phyloP scores from a whole-genome alignment of 176 grass and related monocot species.

The Paspalum notatum region DNA sequence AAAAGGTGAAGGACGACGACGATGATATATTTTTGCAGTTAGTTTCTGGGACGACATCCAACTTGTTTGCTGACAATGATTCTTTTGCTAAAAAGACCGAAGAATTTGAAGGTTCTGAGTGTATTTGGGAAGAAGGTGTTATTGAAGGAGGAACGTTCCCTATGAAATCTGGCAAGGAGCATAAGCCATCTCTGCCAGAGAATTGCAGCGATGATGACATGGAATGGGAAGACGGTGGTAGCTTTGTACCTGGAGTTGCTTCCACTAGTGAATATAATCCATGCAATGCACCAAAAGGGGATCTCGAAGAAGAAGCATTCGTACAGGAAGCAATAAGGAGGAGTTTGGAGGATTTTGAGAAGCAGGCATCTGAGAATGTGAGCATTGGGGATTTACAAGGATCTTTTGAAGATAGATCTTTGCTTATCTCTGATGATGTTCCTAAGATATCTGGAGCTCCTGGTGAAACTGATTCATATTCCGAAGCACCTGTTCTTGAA shows the following conservation, averaged over 20 bases:
- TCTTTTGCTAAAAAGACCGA: conserved; percentile 37
- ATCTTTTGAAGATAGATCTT: conserved; percentile 37
- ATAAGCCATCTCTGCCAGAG: conserved; percentile 44
- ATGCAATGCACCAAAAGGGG: conserved; percentile 63
- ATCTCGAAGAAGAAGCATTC: conserved; percentile 80
- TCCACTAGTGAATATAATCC: conserved; percentile 53
- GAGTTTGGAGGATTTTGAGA: conserved; percentile 72
- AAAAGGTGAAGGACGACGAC: conserved; percentile 54
- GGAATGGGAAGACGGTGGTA: conserved; percentile 79
- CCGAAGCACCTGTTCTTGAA: conserved; percentile 23
- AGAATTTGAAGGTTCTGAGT: conserved; percentile 63
- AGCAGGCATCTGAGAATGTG: conserved; percentile 42
- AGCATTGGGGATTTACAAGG: conserved; percentile 27
- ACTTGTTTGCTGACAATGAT: conserved; percentile 36
- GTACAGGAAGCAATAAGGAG: conserved; percentile 92
- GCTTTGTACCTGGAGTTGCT: conserved; percentile 55
- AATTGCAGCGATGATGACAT: conserved; percentile 57
- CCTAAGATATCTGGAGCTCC: conserved; percentile 12
- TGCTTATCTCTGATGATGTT: conserved; percentile 38
- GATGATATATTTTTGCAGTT: conserved; percentile 86
- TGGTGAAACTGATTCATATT: conserved; percentile 14
- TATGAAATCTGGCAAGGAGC: conserved; percentile 37
- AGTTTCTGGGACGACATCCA: conserved; percentile 57
- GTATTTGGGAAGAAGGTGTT: conserved; percentile 75
- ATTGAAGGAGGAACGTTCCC: conserved; percentile 44